phyloP scores from a whole-genome alignment of 2,329 filamentous ascomycete genomes.

The Xylariomycetidae sp. region DNA sequence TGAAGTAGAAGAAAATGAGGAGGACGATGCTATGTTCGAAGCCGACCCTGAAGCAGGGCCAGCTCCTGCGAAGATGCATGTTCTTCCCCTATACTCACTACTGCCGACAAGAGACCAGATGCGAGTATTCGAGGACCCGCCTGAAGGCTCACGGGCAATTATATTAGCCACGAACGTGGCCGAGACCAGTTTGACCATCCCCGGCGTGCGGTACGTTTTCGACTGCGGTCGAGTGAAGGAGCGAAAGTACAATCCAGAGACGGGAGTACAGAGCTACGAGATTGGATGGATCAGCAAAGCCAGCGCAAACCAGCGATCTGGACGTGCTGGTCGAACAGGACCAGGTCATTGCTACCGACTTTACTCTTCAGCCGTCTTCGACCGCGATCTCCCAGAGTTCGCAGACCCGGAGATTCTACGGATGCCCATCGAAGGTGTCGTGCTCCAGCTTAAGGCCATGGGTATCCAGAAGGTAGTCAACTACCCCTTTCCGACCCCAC shows the following conservation, averaged over 20 bases:
- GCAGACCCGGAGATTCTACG: conserved; percentile 82
- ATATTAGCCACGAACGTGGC: conserved; percentile 94
- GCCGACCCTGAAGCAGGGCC: conserved; percentile 54
- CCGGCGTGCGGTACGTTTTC: conserved; percentile 91
- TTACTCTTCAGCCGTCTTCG: conserved; percentile 91
- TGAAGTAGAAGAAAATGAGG: conserved; percentile 52
- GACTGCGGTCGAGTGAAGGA: conserved; percentile 74
- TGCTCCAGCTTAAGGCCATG: conserved; percentile 93
- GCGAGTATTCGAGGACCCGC: conserved; percentile 78
- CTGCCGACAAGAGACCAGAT: conserved; percentile 87
- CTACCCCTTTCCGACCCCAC: conserved; percentile 93
- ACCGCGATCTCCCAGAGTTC: conserved; percentile 80
- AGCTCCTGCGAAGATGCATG: conserved; percentile 68
- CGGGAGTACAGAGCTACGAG: conserved; percentile 91
- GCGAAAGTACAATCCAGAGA: conserved; percentile 78
- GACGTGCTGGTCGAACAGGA: conserved; percentile 90
- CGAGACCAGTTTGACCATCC: conserved; percentile 91
- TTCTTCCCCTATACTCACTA: conserved; percentile 90
- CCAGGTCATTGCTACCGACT: conserved; percentile 93
- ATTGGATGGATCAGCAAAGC: conserved; percentile 97
- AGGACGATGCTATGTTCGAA: conserved; percentile 60
- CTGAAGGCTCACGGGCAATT: conserved; percentile 76
- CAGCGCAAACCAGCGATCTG: conserved; percentile 83
- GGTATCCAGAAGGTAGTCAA: conserved; percentile 83
- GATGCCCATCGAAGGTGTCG: conserved; percentile 87